Evolutionary conservation across 2,329 filamentous ascomycete species (phyloP), one percentile per base, ranked within the genome.

Genomic region (Lanzia echinophila): DNA sequence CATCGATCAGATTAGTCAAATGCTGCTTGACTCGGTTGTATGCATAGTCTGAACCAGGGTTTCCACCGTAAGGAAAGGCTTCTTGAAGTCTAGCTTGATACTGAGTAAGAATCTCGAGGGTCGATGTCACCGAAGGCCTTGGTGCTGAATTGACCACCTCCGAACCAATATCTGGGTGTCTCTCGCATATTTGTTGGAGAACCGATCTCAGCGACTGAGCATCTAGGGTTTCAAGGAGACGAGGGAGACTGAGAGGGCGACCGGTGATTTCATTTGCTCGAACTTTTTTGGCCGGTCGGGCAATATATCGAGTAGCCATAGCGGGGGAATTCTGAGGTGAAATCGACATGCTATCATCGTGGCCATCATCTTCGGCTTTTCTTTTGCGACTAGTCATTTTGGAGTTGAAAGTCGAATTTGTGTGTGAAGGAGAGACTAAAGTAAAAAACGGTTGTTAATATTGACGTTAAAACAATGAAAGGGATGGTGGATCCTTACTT

Each of bases 191-290:
- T 52, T 87, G 86, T 69, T 91, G 88, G n/a, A 99, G 79, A 1
- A 96, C 84, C 34, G 82, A 83, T 62, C 92, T 85, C 65, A 99
- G 79, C 61, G 95, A 88, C 56, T 88, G 81, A 56, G 85, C 86
- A 66, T 95, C 89, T 43, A 99, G 82, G 0, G 94, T 97, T 73
- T 99, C 92, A 58, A 99, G 83, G n/a, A 99, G 81, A 65, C 94
- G 86, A 54, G 83, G 77, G 22, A 88, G 73, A 22, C 83, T 73
- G 45, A 89, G 75, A 45, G 84, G 82, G 56, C 83, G 76, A 39
- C 84, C 84, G 20, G 78, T 78, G 56, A 90, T 70, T 63, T 95
- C 90, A 62, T 84, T 78, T 13, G 75, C 74, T 64, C 82, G 75
- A 42, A 74, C 68, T 67, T 79, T 86, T 68, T 88, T 89, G 48